Evolutionary conservation across 2,329 filamentous ascomycete species (phyloP).

Genomic region (Pseudocercospora pini-densiflorae): DNA sequence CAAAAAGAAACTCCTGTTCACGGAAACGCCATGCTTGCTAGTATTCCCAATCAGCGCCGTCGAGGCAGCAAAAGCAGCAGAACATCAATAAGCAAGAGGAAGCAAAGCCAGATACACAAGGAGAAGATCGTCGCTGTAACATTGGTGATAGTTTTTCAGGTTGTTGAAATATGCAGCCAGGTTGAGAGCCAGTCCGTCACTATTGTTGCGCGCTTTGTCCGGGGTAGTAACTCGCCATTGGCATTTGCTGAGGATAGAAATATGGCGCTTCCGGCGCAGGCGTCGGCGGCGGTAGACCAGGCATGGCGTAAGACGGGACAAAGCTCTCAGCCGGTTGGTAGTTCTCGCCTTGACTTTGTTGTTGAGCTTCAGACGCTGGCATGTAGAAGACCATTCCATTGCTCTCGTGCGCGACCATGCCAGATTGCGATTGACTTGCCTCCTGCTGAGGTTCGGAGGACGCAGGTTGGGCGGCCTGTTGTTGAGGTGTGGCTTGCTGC

Average conservation of each 20-base stretch:
- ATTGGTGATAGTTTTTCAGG: constrained; percentile 2
- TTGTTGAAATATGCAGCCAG: neutral
- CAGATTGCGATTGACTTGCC: constrained; percentile 49
- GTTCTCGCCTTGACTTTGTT: constrained; percentile 30
- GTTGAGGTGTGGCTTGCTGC: constrained; percentile 29
- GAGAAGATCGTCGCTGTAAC: neutral
- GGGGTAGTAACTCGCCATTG: constrained; percentile 28
- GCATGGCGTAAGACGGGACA: constrained; percentile 40
- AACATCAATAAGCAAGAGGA: constrained; percentile 11
- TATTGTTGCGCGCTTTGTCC: constrained; percentile 23
- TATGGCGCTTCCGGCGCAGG: constrained; percentile 31
- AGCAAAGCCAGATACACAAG: constrained; percentile 7
- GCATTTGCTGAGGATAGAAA: constrained; percentile 32
- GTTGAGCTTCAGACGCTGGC: constrained; percentile 37
- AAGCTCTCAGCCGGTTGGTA: constrained; percentile 42
- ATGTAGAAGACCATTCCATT: constrained; percentile 97
- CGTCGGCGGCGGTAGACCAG: constrained; percentile 37
- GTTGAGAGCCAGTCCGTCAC: neutral
- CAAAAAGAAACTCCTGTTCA: constrained; percentile 1
- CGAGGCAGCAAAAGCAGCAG: constrained; percentile 17
- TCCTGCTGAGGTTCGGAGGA: constrained; percentile 16
- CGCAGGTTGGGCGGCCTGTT: constrained; percentile 21
- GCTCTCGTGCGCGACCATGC: constrained; percentile 78
- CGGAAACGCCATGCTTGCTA: constrained; percentile 28
- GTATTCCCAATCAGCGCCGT: constrained; percentile 20